phyloP scores from a whole-genome alignment of 805 yeast genomes.

The Isabelozyma pseudorhagii region DNA sequence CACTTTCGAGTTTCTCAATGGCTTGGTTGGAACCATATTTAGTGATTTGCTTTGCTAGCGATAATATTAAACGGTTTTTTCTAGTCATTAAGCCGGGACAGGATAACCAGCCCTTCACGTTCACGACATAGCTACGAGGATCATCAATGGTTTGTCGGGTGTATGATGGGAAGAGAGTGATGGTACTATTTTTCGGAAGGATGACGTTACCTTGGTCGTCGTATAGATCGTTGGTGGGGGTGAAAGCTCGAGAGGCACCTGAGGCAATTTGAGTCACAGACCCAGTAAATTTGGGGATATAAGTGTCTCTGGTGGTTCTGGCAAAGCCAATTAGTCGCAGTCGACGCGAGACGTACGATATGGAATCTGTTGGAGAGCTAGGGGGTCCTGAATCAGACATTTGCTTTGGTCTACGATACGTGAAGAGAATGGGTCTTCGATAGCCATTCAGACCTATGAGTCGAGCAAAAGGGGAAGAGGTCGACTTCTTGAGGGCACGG shows the following conservation, averaged over 20 bases:
- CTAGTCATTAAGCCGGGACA: conserved; percentile 70
- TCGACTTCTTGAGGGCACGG: conserved; percentile 16
- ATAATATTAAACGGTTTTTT: conserved; percentile 65
- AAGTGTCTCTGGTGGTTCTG: conserved; percentile 53
- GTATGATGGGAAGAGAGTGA: conserved; percentile 47
- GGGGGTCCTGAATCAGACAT: neutral
- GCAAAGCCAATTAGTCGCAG: conserved; percentile 50
- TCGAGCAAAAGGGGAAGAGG: neutral
- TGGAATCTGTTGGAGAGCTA: conserved; percentile 1
- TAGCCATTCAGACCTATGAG: neutral
- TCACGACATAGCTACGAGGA: conserved; percentile 35
- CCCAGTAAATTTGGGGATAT: conserved; percentile 50
- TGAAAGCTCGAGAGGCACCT: conserved; percentile 38
- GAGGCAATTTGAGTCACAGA: conserved; percentile 48
- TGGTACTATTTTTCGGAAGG: conserved; percentile 55
- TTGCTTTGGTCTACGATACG: neutral
- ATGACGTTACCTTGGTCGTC: conserved; percentile 25
- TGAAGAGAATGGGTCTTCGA: neutral
- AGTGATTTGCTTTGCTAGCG: conserved; percentile 67
- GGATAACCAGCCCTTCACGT: conserved; percentile 69
- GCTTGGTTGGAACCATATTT: conserved; percentile 32
- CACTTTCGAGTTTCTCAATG: conserved; percentile 22
- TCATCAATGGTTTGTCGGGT: conserved; percentile 20
- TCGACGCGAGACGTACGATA: conserved; percentile 27
- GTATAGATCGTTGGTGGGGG: conserved; percentile 18